Evolutionary conservation across 139 green algal genomes (phyloP), one percentile per base, ranked within the genome.

Genomic region (Prasinococcaceae sp.): DNA sequence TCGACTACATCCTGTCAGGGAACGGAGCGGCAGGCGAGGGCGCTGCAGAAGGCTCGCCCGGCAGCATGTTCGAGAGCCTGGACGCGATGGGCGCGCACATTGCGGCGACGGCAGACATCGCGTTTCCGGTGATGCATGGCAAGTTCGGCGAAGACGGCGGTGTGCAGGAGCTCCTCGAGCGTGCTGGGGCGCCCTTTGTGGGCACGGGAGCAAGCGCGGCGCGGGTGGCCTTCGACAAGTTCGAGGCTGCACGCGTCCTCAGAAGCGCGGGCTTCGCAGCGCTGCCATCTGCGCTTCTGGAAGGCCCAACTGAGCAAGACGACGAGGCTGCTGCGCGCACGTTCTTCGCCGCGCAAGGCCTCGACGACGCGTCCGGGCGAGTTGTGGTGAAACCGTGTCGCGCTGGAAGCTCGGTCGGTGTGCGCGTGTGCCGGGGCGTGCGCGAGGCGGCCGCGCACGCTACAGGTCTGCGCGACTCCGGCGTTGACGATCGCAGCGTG

Each of bases 101-200:
- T n/a, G 16, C 23, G 26, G 1, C 20, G 9, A 56, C 29, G 10
- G 40, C 22, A 28, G 65, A 74, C 43, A 63, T 74, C 25, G 65
- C 54, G 30, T 78, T 71, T 17, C 69, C 69, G 6, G 37, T 42
- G 17, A 45, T 73, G 30, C 59, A 72, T 23, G 63, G 48, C 3
- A 48, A 67, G 41, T 66, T 66, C 16, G 65, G 65, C 1, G 65
- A 74, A 36, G 40, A 65, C 27, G 63, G 55, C 28, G 38, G 46
- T 14, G n/a, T 70, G 16, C 24, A 76, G 58, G 42, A 6, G 33
- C 47, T 72, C 22, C 63, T 82, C 23, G 62, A 62, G 24, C 32
- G 5, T 2, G 66, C 53, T n/a, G 76, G 60, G 3, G 57, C 80
- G 30, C 49, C 68, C 1, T 65, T 71, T 14, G 76, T 82, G 37